A percentile compares a stretch with the other conserved stretches of the same genome.
Conservation (phyloP, 164 flowering plant species). For the Houttuynia cordata region DNA sequence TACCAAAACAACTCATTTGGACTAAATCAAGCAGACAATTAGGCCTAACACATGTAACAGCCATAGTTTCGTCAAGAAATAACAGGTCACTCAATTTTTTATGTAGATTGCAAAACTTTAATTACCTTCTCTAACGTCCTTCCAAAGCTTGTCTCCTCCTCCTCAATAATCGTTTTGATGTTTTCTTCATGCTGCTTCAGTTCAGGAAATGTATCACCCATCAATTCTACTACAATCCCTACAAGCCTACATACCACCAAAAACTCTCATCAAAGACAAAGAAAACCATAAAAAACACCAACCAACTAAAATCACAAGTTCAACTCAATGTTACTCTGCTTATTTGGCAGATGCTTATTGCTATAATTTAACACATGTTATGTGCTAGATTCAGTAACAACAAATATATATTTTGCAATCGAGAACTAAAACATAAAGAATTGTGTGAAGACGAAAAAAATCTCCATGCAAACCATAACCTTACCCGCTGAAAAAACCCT, state of each 20-base stretch:
- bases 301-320: background rate
- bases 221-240: constrained; percentile 48
- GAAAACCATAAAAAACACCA: background rate
- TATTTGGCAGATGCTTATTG: too few species aligned
- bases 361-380: too few species aligned
- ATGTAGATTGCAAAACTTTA: too few species aligned
- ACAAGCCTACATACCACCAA: constrained; percentile 52
- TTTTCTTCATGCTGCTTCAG: constrained; percentile 53
- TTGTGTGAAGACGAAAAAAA: background rate
- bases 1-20: too few species aligned
- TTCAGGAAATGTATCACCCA: constrained; percentile 94
- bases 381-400: too few species aligned
- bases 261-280: background rate
- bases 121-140: constrained; percentile 78
- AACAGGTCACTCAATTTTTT: too few species aligned
- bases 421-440: background rate
- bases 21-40: too few species aligned
- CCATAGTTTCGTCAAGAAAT: too few species aligned
- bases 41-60: too few species aligned
- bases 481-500: constrained; percentile 92
- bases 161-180: constrained; percentile 58
- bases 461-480: background rate
- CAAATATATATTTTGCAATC: background rate
- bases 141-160: constrained; percentile 85
- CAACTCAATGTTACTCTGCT: too few species aligned